Conservation (phyloP, 768 basidiomycete species). For the Gloeostereum incarnatum region DNA sequence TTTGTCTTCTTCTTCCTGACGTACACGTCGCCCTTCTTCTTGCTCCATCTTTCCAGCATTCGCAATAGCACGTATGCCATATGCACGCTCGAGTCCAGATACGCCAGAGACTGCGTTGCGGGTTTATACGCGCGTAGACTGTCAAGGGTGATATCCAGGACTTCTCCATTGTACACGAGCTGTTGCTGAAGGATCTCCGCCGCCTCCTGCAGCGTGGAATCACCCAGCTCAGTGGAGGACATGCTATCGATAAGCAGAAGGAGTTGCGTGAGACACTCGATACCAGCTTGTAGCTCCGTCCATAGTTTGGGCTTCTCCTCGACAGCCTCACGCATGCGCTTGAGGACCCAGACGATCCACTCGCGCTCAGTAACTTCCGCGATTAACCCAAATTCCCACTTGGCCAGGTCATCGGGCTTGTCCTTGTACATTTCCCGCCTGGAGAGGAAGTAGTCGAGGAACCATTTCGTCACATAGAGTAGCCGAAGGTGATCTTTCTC, state of each 20-base stretch:
- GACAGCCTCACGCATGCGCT: slow-evolving; percentile 78
- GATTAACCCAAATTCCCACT: slow-evolving; percentile 65
- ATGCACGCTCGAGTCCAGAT: slow-evolving; percentile 80
- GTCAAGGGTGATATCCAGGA: slow-evolving; percentile 80
- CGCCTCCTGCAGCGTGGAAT: slow-evolving; percentile 53
- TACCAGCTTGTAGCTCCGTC: slow-evolving; percentile 90
- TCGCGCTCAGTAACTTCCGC: slow-evolving; percentile 79
- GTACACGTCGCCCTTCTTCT: slow-evolving; percentile 59
- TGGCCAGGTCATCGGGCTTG: slow-evolving; percentile 18
- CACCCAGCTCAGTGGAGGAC: slow-evolving; percentile 41
- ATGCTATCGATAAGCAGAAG: slow-evolving; percentile 84
- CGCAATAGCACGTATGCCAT: slow-evolving; percentile 78
- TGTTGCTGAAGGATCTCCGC: slow-evolving; percentile 81
- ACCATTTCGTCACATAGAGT: slow-evolving; percentile 83
- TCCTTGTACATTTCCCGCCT: slow-evolving; percentile 28
- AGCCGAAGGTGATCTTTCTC: slow-evolving; percentile 91
- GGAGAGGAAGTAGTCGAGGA: slow-evolving; percentile 82
- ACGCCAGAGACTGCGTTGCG: slow-evolving; percentile 69
- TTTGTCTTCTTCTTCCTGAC: slow-evolving; percentile 61
- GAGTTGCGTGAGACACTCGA: slow-evolving; percentile 90
- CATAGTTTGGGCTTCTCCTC: slow-evolving; percentile 96
- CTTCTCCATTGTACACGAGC: slow-evolving; percentile 91
- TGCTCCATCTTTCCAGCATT: slow-evolving; percentile 86
- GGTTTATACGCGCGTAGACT: slow-evolving; percentile 72
- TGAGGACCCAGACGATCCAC: slow-evolving; percentile 88